These are phyloP conservation scores for Geoglossum glabrum DNA, from an alignment of 495 filamentous ascomycete genomes.

Conservation along the genomic window DNA sequence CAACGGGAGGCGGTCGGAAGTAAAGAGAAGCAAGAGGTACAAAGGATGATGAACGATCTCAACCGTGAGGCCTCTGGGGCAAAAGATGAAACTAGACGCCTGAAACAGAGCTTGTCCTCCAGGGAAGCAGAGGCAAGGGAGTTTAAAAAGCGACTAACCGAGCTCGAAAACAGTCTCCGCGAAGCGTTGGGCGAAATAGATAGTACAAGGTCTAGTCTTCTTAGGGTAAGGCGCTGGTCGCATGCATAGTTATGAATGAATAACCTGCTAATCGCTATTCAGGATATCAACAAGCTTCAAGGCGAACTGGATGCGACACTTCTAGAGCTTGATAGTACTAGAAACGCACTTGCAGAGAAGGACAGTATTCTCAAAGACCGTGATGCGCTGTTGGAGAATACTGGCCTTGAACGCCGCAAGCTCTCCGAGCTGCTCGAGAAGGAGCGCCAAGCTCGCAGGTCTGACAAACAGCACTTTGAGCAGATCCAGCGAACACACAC, in stretches of 20 bases:
- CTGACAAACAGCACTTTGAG: constrained; percentile 72
- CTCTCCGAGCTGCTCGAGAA: constrained; percentile 78
- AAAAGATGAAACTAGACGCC: constrained; percentile 67
- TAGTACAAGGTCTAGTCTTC: constrained; percentile 67
- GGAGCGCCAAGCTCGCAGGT: constrained; percentile 64
- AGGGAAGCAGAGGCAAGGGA: constrained; percentile 74
- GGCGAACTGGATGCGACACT: constrained; percentile 67
- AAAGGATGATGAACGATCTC: constrained; percentile 62
- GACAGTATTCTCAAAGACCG: constrained; percentile 76
- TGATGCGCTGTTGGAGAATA: constrained; percentile 75
- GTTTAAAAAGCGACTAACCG: constrained; percentile 74
- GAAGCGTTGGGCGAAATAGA: constrained; percentile 68
- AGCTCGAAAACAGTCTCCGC: constrained; percentile 72
- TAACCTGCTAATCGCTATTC: constrained; percentile 15
- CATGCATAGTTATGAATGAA: not conserved
- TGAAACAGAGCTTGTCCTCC: constrained; percentile 61
- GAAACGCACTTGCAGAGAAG: constrained; percentile 60
- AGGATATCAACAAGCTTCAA: constrained; percentile 74
- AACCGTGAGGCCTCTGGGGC: constrained; percentile 59
- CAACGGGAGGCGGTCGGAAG: constrained; percentile 73
- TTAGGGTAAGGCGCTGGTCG: constrained; percentile 35
- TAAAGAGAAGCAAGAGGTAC: constrained; percentile 73
- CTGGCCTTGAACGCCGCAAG: constrained; percentile 68
- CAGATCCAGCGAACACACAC: constrained; percentile 54
- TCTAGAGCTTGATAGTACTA: constrained; percentile 58